Base-by-base conservation (phyloP, 306 rosid species). In the Purshia tridentata region DNA sequence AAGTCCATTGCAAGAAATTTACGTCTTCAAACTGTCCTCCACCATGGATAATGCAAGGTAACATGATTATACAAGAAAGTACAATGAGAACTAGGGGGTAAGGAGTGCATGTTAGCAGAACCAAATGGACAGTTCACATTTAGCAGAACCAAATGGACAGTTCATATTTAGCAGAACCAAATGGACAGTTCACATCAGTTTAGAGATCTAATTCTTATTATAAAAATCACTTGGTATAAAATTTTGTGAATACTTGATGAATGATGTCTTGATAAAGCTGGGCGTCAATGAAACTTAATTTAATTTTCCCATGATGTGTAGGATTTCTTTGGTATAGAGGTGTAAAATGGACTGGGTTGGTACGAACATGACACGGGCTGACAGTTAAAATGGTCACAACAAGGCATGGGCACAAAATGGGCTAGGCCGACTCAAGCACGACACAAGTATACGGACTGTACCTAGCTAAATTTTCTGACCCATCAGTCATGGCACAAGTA, bases 61-160 rank as follows among this genome's bases (percentile, higher is more conserved):
- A 0, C 35, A 13, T 53, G 40, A 69, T 19, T 13, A 18, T 12
- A 40, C 8, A 70, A 63, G 49, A 70, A 6, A 70, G 2, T 9
- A 15, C 13, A 53, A 13, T 40, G 44, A 39, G 48, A 69, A 69
- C 5, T 8, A 39, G 41, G 29, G 14, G 37, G 14, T 4, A 66
- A 37, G 10, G 72, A 51, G 13, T 51, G 4, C 48, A 51, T 16
- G 72, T 37, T 51, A 68, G 60, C 48, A 68, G 61, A 50, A 68
- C 11, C 63, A n/a, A n/a, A n/a, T n/a, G n/a, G n/a, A n/a, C n/a
- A n/a, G n/a, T n/a, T n/a, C n/a, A n/a, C n/a, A n/a, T n/a, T n/a
- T n/a, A n/a, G n/a, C n/a, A n/a, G n/a, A n/a, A n/a, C n/a, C 6
- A 50, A 37, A 37, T 37, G 58, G 55, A 47, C 37, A 46, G 55